A percentile compares a stretch with the other conserved stretches of the same genome.
These are phyloP conservation scores for Oryza brachyantha DNA, from an alignment of 176 grass and related monocot species.

Conservation along the genomic window DNA sequence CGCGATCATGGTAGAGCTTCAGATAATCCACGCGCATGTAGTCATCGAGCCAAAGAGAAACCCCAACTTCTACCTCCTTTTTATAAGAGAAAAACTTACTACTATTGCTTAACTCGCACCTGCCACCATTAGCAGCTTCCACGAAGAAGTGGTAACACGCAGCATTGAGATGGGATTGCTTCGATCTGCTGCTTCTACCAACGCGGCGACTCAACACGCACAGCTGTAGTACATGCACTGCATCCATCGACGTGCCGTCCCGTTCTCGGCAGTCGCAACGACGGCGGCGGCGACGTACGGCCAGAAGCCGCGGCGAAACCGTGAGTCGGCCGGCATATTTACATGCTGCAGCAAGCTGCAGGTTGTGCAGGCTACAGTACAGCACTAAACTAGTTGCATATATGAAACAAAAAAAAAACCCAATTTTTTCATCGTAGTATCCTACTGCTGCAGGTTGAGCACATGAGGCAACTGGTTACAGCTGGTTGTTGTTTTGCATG, in stretches of 20 bases:
- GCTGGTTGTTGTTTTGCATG: not conserved
- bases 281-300: too few species aligned
- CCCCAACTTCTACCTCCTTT: not conserved
- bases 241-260: not conserved
- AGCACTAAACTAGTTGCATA: not conserved
- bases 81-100: too few species aligned
- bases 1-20: not conserved
- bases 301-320: not conserved
- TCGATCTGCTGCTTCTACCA: not conserved
- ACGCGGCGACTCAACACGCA: slow-evolving; percentile 17
- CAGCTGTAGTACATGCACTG: not conserved
- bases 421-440: not conserved
- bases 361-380: not conserved
- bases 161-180: not conserved
- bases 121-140: not conserved
- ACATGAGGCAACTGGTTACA: not conserved
- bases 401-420: not conserved
- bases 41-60: not conserved
- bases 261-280: not conserved
- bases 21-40: not conserved
- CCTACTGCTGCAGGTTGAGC: not conserved
- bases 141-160: not conserved
- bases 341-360: not conserved
- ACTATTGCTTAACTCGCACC: too few species aligned
- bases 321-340: not conserved